Evolutionary conservation across 805 yeast genomes (phyloP), one percentile per base, ranked within the genome.

Genomic region (Sugiyamaella marilandica): DNA sequence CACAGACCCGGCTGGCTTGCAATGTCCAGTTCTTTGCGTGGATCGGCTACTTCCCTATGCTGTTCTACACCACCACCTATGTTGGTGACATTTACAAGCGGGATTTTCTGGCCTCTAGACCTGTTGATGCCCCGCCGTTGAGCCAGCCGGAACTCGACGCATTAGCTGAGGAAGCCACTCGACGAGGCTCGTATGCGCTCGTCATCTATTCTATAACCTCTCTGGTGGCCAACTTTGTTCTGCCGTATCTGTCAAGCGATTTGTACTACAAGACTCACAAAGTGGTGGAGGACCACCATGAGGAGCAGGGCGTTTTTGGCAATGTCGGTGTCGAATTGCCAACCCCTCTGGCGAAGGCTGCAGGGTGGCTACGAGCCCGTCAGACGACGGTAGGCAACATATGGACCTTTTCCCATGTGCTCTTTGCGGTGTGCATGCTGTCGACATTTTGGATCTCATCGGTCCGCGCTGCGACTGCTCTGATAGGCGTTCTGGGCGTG

Each of bases 1-100:
- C 77, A 2, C 82, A 77, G 56, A 76, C 80, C 1, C 72, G 71
- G 48, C 63, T 72, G 0, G 79, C 81, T 2, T 82, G 84, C 58
- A 69, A 66, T 49, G 80, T 81, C 1, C 84, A 82, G 62, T 78
- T 82, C 54, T 79, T 79, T 64, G 85, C 85, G 0, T 82, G 86
- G 86, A 76, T 82, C 41, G 85, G 85, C 1, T 82, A 83, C 68
- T 82, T 82, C 66, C 84, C 84, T 1, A 75, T 82, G 77, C 62
- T 82, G 29, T 82, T 82, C 56, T 82, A 82, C 60, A 81, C 85
- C 2, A 78, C 86, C 2, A 80, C 85, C 0, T 82, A 81, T 63
- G 85, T 82, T 14, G 84, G 84, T 0, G 85, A 79, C 54, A 66
- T 82, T 13, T 81, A 79, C 45, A 24, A 46, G 19, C 69, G 63